Percentiles rank a stretch among this genome's conserved stretches.
phyloP scores from a whole-genome alignment of 2,329 filamentous ascomycete genomes.

The Penicillium aurantiogriseum region DNA sequence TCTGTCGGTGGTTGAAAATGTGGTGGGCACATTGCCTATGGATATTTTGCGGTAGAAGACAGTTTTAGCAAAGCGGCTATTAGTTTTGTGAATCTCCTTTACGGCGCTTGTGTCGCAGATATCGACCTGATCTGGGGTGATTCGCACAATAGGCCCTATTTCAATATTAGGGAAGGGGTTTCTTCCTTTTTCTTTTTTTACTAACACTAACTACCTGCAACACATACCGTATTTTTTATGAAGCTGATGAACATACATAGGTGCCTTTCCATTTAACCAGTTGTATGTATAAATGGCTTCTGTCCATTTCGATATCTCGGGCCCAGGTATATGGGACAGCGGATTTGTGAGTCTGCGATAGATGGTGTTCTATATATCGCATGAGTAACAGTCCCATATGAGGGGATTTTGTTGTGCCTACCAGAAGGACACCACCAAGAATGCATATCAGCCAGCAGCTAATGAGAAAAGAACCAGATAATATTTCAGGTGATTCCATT shows the following conservation, averaged over 20 bases:
- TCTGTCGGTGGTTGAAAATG: constrained; percentile 46
- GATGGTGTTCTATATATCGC: constrained; percentile 6
- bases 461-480: background rate
- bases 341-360: constrained; percentile 14
- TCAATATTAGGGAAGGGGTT: background rate
- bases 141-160: constrained; percentile 35
- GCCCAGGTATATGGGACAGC: constrained; percentile 24
- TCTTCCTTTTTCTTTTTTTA: background rate
- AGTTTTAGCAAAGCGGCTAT: constrained; percentile 36
- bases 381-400: background rate
- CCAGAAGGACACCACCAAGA: background rate
- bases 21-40: constrained; percentile 20
- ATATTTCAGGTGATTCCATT: background rate
- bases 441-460: background rate
- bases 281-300: constrained; percentile 23
- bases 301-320: constrained; percentile 28
- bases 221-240: constrained; percentile 32
- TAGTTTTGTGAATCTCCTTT: constrained; percentile 37
- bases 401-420: background rate
- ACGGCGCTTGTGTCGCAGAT: constrained; percentile 41
- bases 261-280: constrained; percentile 20
- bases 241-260: constrained; percentile 26
- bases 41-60: constrained; percentile 32
- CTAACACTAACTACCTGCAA: background rate
- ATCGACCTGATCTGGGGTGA: constrained; percentile 29